A percentile compares a stretch with the other conserved stretches of the same genome.
These are phyloP conservation scores for Anethum foeniculum DNA, from an alignment of 140 eudicot species.

Conservation along the genomic window DNA sequence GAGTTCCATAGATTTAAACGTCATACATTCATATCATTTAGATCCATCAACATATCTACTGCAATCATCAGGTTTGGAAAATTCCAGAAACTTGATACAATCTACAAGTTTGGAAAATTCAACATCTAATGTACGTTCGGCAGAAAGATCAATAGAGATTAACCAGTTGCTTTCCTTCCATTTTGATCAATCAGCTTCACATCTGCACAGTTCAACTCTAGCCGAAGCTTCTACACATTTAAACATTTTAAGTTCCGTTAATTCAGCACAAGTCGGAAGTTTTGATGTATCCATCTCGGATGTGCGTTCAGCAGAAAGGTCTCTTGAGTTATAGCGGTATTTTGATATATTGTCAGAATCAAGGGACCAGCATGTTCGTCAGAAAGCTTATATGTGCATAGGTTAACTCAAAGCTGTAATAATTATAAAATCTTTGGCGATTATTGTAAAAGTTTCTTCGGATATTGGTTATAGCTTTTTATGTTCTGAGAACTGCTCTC, in stretches of 20 bases:
- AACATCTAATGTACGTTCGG: too few species aligned
- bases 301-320: background rate
- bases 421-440: background rate
- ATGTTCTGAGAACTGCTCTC: background rate
- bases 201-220: too few species aligned
- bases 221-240: background rate
- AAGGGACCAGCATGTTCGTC: background rate
- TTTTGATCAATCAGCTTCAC: background rate
- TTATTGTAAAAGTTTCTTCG: too few species aligned
- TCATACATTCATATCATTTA: background rate
- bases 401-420: too few species aligned
- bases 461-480: too few species aligned
- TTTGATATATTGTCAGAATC: background rate
- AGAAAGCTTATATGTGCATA: background rate
- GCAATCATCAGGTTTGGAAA: background rate
- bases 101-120: too few species aligned
- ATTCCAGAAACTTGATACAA: background rate
- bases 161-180: too few species aligned
- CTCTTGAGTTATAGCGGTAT: background rate
- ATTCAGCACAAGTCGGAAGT: background rate
- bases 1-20: background rate
- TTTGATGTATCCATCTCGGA: background rate
- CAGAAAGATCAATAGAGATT: too few species aligned
- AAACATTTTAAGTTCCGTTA: background rate
- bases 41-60: background rate